Evolutionary conservation across 1,139 yeast genomes (phyloP), one percentile per base, ranked within the genome.

Genomic region (Debaryomyces sp.): DNA sequence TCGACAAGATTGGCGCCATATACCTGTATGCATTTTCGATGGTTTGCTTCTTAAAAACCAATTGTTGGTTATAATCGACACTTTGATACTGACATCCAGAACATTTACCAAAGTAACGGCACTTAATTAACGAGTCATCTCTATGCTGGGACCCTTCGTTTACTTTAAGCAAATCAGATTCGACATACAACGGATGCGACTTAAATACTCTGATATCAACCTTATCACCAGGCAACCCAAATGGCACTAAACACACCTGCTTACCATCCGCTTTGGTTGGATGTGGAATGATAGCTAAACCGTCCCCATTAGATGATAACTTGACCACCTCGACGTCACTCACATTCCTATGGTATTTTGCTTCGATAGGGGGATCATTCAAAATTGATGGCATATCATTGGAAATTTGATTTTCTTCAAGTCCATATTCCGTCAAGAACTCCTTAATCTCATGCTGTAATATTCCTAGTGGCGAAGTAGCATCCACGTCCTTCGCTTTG

Each of bases 21-120:
- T 78, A 87, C 54, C 81, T 81, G 71, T 84, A 94, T 1, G 99
- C 99, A 61, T 89, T 89, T 30, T 68, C 77, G 35, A 94, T 89
- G 1, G 96, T 91, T 32, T 81, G 73, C 52, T 81, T 78, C 67
- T 94, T 94, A 62, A 88, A 78, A 45, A 69, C 71, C 50, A 94
- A 74, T 66, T 94, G 98, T 44, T 83, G 78, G 0, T 76, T 77
- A 64, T 94, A 94, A 2, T 80, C 75, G 24, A 91, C 73, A 68
- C 84, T 84, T 66, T 94, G 99, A 65, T 85, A 90, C 67, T 94
- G 99, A 66, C 98, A 92, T 5, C 99, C 99, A n/a, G 80, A 74
- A 57, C 81, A 77, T 50, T 71, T 72, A 6, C 81, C 81, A 59
- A 76, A 76, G 56, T 76, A 76, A 47, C 64, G 61, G 59, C 81